Evolutionary conservation across 768 basidiomycete genomes (phyloP).

Genomic region (Boletus sp.): DNA sequence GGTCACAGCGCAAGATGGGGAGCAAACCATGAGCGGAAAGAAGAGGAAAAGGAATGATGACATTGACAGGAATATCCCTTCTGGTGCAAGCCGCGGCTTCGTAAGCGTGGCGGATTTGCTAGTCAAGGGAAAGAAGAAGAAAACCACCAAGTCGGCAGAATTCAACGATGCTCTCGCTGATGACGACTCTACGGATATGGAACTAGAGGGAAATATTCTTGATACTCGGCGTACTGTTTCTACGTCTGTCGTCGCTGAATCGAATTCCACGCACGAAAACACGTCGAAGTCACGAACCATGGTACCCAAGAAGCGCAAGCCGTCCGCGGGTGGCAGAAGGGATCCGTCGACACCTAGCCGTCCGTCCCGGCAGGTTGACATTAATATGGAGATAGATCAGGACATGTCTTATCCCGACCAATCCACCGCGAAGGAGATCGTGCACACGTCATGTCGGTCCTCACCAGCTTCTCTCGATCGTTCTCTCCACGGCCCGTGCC

Average conservation of each 20-base stretch:
- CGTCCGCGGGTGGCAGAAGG: constrained; percentile 22
- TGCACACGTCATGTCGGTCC: constrained; percentile 6
- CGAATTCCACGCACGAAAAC: constrained; percentile 34
- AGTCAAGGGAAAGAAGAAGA: constrained; percentile 51
- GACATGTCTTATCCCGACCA: constrained; percentile 30
- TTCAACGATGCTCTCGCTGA: constrained; percentile 51
- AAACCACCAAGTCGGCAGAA: constrained; percentile 36
- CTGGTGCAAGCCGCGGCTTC: constrained; percentile 68
- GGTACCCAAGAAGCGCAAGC: constrained; percentile 24
- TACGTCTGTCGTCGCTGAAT: constrained; percentile 37
- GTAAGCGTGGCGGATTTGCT: constrained; percentile 64
- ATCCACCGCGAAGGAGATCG: constrained; percentile 1
- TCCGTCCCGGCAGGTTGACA: constrained; percentile 42
- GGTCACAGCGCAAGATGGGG: constrained; percentile 23
- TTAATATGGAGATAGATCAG: constrained; percentile 53
- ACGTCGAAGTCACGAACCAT: constrained; percentile 45
- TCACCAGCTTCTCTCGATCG: constrained; percentile 14
- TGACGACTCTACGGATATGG: constrained; percentile 67
- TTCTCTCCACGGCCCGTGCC: not conserved
- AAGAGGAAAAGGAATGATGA: constrained; percentile 76
- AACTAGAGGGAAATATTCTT: constrained; percentile 56
- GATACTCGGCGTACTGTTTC: constrained; percentile 50
- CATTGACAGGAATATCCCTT: constrained; percentile 65
- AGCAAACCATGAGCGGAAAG: constrained; percentile 33
- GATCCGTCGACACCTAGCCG: constrained; percentile 36